phyloP scores from a whole-genome alignment of 2,329 filamentous ascomycete species.

The Aspergillus novoparasiticus region DNA sequence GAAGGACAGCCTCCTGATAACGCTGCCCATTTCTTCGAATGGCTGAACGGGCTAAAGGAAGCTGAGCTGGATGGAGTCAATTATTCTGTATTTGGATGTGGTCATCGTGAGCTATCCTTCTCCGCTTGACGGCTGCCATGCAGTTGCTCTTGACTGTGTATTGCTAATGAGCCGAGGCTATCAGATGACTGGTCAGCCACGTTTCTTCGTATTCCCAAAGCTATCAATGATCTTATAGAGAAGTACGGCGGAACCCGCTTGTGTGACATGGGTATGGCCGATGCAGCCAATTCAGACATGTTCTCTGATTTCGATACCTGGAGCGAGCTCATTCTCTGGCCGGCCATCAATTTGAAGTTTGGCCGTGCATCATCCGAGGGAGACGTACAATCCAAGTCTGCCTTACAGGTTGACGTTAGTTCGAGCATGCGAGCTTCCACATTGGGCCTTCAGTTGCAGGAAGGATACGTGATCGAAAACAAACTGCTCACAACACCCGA shows the following conservation, averaged over 20 bases:
- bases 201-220: slow-evolving; percentile 67
- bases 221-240: slow-evolving; percentile 60
- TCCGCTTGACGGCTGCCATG: not conserved
- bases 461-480: slow-evolving; percentile 61
- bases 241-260: slow-evolving; percentile 54
- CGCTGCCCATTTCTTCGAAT: slow-evolving; percentile 67
- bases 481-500: slow-evolving; percentile 54
- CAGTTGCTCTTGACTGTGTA: not conserved
- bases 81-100: slow-evolving; percentile 73
- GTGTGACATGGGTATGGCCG: slow-evolving; percentile 56
- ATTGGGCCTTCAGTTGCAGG: slow-evolving; percentile 65
- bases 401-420: slow-evolving; percentile 53
- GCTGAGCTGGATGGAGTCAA: slow-evolving; percentile 58
- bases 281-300: slow-evolving; percentile 66
- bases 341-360: slow-evolving; percentile 49
- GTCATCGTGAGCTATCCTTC: slow-evolving; percentile 44
- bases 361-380: slow-evolving; percentile 24
- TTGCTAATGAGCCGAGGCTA: slow-evolving; percentile 18
- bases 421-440: slow-evolving; percentile 57
- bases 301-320: slow-evolving; percentile 70
- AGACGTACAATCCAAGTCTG: slow-evolving; percentile 35
- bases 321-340: slow-evolving; percentile 63
- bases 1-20: slow-evolving; percentile 76
- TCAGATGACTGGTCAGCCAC: slow-evolving; percentile 55
- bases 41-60: slow-evolving; percentile 60